phyloP scores from a whole-genome alignment of 176 grass and related monocot genomes.

The Saccharum spontaneum region DNA sequence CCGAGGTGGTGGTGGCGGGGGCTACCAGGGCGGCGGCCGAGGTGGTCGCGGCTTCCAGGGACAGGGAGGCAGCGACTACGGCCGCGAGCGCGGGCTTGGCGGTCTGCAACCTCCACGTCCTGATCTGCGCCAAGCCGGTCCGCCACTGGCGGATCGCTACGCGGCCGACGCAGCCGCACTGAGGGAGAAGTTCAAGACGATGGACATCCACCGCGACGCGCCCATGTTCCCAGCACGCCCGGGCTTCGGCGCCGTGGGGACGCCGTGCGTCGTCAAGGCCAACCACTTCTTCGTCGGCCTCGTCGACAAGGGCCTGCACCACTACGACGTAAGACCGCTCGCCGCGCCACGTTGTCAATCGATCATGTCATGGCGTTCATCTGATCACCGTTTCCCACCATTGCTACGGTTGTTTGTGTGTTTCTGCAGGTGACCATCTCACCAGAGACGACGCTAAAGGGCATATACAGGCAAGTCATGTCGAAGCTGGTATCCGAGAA shows the following conservation, averaged over 20 bases:
- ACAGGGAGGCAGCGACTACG: not conserved
- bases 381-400: not conserved
- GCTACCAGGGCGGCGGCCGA: not conserved
- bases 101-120: not conserved
- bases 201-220: constrained; percentile 24
- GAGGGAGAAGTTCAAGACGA: not conserved
- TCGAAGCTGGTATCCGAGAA: constrained; percentile 38
- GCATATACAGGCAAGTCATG: constrained; percentile 43
- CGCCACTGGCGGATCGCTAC: constrained; percentile 12
- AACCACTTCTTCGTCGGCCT: constrained; percentile 75
- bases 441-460: constrained; percentile 23
- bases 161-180: not conserved
- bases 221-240: constrained; percentile 44
- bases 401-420: not conserved
- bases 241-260: constrained; percentile 12
- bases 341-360: no score
- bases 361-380: not conserved
- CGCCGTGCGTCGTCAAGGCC: constrained; percentile 31
- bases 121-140: constrained; percentile 30
- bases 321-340: constrained; percentile 50
- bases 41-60: not conserved
- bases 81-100: not conserved
- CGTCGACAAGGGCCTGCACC: constrained; percentile 50
- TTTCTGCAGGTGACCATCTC: constrained; percentile 50
- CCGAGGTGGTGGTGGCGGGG: not conserved